Evolutionary conservation across 805 yeast genomes (phyloP).

Genomic region (Nakazawaea peltata): DNA sequence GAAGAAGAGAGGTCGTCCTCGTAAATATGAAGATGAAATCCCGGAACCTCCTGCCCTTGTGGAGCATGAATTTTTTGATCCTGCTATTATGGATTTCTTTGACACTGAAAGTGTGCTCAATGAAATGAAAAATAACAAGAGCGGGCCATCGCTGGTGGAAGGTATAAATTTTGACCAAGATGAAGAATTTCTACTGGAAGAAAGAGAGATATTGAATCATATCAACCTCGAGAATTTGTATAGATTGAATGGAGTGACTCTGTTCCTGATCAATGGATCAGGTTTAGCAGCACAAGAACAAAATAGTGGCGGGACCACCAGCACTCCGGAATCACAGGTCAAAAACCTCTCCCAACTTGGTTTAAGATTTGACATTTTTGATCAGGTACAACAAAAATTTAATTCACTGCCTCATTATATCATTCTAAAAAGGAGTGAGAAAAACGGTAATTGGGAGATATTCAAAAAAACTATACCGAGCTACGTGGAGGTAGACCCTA

Average conservation of each 20-base stretch:
- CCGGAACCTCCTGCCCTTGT: slow-evolving; percentile 14
- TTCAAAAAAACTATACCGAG: slow-evolving; percentile 27
- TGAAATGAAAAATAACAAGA: slow-evolving; percentile 7
- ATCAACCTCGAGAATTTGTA: slow-evolving; percentile 38
- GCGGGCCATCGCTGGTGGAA: slow-evolving; percentile 4
- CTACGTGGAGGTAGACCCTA: slow-evolving; percentile 19
- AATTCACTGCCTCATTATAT: slow-evolving; percentile 40
- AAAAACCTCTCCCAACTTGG: slow-evolving; percentile 30
- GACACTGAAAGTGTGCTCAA: slow-evolving; percentile 10
- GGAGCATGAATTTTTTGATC: slow-evolving; percentile 22
- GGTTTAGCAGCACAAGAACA: no score
- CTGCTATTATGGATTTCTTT: slow-evolving; percentile 16
- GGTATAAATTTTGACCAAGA: slow-evolving; percentile 6
- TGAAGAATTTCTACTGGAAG: slow-evolving; percentile 7
- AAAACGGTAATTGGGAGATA: slow-evolving; percentile 21
- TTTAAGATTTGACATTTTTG: slow-evolving; percentile 39
- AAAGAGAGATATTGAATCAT: slow-evolving; percentile 18
- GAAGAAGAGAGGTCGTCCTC: background rate
- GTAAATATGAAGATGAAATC: slow-evolving; percentile 3
- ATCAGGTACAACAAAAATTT: slow-evolving; percentile 20
- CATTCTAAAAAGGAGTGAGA: slow-evolving; percentile 24
- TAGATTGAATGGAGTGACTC: slow-evolving; percentile 42
- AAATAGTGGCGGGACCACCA: no score
- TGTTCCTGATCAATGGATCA: slow-evolving; percentile 36
- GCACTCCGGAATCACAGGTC: slow-evolving; percentile 9